Conservation (phyloP, 345 rosid species). For the Populus tremula region DNA sequence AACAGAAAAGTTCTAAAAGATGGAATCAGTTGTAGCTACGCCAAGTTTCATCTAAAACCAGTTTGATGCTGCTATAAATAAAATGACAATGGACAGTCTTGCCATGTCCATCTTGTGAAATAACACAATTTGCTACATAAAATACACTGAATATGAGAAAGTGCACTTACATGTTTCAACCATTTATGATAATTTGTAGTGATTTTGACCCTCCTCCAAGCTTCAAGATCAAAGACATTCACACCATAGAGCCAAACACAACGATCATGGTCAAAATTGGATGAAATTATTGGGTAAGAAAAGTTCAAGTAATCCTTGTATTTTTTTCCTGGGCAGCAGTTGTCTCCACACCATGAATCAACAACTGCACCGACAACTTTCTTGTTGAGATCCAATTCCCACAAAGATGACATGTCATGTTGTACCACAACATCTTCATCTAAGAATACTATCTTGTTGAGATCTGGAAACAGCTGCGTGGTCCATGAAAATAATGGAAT, state of each 20-base stretch:
- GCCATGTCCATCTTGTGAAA: not conserved
- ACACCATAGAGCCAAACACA: conserved; percentile 93
- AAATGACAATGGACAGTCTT: not conserved
- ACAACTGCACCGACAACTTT: conserved; percentile 80
- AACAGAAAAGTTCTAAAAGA: too few relatives aligned
- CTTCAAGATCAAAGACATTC: conserved; percentile 77
- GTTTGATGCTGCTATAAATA: not conserved
- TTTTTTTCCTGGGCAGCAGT: conserved; percentile 78
- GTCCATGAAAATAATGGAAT: conserved; percentile 36
- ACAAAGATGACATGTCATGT: conserved; percentile 74
- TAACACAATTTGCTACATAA: not conserved
- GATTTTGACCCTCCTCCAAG: conserved; percentile 77
- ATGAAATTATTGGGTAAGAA: conserved; percentile 65
- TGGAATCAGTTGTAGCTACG: too few relatives aligned
- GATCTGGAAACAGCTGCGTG: conserved; percentile 87
- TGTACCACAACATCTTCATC: conserved; percentile 90
- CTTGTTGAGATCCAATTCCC: conserved; percentile 70
- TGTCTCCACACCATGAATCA: conserved; percentile 65
- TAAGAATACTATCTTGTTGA: conserved; percentile 81
- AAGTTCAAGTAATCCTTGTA: conserved; percentile 81
- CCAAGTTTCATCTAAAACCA: too few relatives aligned
- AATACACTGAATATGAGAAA: not conserved
- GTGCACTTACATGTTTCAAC: conserved; percentile 62
- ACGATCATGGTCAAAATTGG: conserved; percentile 45
- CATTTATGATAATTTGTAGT: conserved; percentile 61